Base-by-base conservation (phyloP, 164 flowering plant genomes). In the Taxillus chinensis region DNA sequence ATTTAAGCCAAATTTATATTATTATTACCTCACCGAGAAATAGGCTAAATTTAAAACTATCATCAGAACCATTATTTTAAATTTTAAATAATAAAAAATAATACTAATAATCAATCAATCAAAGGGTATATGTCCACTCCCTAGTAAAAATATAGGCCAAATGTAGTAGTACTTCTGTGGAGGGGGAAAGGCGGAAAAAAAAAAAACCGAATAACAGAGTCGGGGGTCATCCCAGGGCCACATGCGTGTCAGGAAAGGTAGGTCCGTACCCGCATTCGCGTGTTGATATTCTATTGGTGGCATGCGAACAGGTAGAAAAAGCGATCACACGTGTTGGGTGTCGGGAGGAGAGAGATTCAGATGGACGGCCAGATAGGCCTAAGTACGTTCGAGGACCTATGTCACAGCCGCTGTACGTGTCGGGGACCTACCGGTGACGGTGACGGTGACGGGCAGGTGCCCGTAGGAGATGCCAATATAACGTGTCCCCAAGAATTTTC, bases 201-300 rank as follows among this genome's bases (percentile, higher is more conserved):
- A 8, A 48, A 48, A 48, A 12, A n/a, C n/a, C 4, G 13, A 12
- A 48, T 8, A 8, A n/a, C n/a, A 3, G 15, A 8, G 27, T 27
- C 1, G 54, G 27, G 15, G 27, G 27, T n/a, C 27, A 4, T n/a
- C 27, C 5, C 27, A 51, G 27, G 27, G 8, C 54, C 54, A 51
- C 54, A 51, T 51, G 54, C 54, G 54, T 51, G 54, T 51, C 54
- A 51, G 54, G 8, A 51, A 51, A 51, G 54, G 54, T 3, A 14
- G 54, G 17, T 14, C 27, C 27, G n/a, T 48, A 4, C 54, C 6
- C 27, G 10, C 54, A 4, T 27, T 14, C 54, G n/a, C 54, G 54
- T n/a, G 54, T 51, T 14, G 6, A 1, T 14, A 51, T 51, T 7
- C 54, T 7, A 51, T 51, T 51, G 54, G 54, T 51, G 4, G 27